Percentiles rank a stretch among this genome's conserved stretches.
Conservation (phyloP, 768 basidiomycete species). For the Cystofilobasidium ferigula region DNA sequence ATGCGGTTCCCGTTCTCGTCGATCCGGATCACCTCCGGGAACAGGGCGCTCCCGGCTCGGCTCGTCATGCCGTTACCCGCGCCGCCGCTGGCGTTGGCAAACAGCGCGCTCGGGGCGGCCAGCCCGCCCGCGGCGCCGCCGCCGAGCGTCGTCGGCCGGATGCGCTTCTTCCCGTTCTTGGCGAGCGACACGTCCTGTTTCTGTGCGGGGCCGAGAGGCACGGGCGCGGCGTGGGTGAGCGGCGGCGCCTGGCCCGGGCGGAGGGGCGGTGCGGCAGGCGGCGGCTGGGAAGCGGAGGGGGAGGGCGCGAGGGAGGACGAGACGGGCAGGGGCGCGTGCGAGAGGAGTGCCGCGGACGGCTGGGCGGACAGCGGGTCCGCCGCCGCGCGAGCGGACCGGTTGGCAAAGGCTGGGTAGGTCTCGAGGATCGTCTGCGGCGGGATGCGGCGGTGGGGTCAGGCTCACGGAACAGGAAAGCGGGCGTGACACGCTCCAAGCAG, state of each 20-base stretch:
- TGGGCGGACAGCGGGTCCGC: too few species aligned
- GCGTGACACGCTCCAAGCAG: too few species aligned
- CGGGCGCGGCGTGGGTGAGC: conserved; percentile 20
- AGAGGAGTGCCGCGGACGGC: too few species aligned
- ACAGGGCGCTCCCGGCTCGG: not conserved
- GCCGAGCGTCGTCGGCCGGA: conserved; percentile 41
- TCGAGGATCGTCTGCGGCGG: conserved; percentile 2
- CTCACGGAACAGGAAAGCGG: too few species aligned
- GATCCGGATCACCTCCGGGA: not conserved
- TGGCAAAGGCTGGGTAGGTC: conserved; percentile 12
- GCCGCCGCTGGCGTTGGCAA: too few species aligned
- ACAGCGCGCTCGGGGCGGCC: not conserved
- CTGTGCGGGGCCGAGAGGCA: not conserved
- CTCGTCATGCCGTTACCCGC: not conserved
- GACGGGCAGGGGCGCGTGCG: conserved; percentile 3
- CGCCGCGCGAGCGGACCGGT: too few species aligned
- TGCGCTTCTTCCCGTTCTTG: conserved; percentile 51
- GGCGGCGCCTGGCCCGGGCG: conserved; percentile 14
- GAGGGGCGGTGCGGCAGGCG: conserved; percentile 13
- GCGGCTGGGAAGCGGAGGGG: conserved; percentile 18
- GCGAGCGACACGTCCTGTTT: conserved; percentile 33
- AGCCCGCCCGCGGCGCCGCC: conserved; percentile 19
- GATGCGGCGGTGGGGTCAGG: not conserved
- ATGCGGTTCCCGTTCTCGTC: not conserved
- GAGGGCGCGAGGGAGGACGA: not conserved